phyloP scores from a whole-genome alignment of 2,329 filamentous ascomycete genomes.

The Aspergillus clavatus region DNA sequence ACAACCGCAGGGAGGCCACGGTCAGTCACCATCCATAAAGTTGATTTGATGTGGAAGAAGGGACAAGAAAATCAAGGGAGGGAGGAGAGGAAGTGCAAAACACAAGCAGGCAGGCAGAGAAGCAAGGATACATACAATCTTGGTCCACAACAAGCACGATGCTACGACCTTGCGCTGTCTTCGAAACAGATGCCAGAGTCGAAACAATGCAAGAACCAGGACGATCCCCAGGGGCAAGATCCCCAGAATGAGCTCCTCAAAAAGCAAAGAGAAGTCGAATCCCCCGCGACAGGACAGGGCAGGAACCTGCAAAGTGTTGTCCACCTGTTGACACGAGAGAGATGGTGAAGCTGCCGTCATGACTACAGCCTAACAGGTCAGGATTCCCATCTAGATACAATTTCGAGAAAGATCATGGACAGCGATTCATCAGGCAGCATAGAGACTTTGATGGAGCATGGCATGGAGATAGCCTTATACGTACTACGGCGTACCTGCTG shows the following conservation, averaged over 20 bases:
- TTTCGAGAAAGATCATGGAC: slow-evolving; percentile 9
- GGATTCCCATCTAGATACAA: slow-evolving; percentile 17
- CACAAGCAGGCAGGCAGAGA: too few relatives aligned
- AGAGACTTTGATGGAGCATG: background rate
- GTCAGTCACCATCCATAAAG: background rate
- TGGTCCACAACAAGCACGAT: slow-evolving; percentile 27
- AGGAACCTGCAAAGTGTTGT: slow-evolving; percentile 33
- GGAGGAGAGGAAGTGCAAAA: too few relatives aligned
- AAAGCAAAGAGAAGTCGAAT: slow-evolving; percentile 46
- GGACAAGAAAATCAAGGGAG: too few relatives aligned
- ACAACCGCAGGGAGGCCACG: slow-evolving; percentile 5
- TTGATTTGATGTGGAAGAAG: too few relatives aligned
- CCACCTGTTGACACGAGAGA: slow-evolving; percentile 27
- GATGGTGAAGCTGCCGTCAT: slow-evolving; percentile 25
- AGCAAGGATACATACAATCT: slow-evolving; percentile 30
- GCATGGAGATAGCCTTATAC: background rate
- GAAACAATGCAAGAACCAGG: slow-evolving; percentile 30
- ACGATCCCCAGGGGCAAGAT: slow-evolving; percentile 36
- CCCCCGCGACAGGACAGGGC: slow-evolving; percentile 34
- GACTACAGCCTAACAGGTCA: slow-evolving; percentile 15
- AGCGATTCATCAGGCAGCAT: slow-evolving; percentile 14
- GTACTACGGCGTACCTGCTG: background rate
- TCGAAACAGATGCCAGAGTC: slow-evolving; percentile 33
- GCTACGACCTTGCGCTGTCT: slow-evolving; percentile 33
- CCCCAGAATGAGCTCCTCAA: slow-evolving; percentile 41